These are phyloP conservation scores for Cornus florida DNA, from an alignment of 148 eudicot genomes.

Conservation along the genomic window DNA sequence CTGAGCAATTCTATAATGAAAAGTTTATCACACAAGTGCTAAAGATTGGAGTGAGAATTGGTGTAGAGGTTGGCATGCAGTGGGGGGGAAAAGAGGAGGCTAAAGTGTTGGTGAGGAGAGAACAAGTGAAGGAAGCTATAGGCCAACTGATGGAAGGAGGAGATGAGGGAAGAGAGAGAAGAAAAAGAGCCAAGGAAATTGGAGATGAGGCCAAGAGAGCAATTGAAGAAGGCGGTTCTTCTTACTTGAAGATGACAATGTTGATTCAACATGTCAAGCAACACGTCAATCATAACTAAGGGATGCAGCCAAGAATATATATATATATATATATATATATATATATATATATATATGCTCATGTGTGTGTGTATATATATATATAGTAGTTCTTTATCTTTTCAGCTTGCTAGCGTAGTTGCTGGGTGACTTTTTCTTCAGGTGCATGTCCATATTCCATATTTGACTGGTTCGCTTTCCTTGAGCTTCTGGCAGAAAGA, in stretches of 20 bases:
- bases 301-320: too few species aligned
- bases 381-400: too few species aligned
- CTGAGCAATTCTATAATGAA: conserved; percentile 45
- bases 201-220: conserved; percentile 30
- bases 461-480: too few species aligned
- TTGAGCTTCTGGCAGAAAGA: too few species aligned
- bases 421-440: too few species aligned
- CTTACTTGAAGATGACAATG: conserved; percentile 23
- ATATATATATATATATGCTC: too few species aligned
- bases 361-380: too few species aligned
- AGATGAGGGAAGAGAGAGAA: conserved; percentile 29
- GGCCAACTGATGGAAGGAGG: conserved; percentile 32
- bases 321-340: neutral
- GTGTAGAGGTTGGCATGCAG: conserved; percentile 21
- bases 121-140: conserved; percentile 25
- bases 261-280: conserved; percentile 30
- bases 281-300: neutral
- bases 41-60: conserved; percentile 30
- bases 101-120: conserved; percentile 15
- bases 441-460: too few species aligned
- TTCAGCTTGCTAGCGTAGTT: too few species aligned
- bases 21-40: conserved; percentile 30
- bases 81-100: conserved; percentile 27
- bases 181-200: conserved; percentile 28
- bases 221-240: conserved; percentile 40